Evolutionary conservation across 2,329 filamentous ascomycete species (phyloP), one percentile per base, ranked within the genome.

Genomic region (Alternaria panax): DNA sequence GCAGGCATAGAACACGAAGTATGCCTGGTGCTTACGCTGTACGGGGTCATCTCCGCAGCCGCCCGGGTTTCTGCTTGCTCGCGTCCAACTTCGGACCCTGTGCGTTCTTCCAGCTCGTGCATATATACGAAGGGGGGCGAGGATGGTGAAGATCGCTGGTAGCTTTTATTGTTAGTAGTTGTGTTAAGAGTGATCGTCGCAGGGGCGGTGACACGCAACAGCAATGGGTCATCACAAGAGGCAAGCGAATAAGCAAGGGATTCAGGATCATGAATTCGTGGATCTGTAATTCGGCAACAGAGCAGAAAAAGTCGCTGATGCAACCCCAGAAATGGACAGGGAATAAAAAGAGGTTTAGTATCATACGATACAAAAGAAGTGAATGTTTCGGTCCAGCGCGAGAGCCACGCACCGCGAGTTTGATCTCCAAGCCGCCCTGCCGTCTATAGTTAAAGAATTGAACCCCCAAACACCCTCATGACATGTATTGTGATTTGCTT

Each of bases 361-460:
- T 57, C 62, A 46, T 63, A 52, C 51, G 59, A 60, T 66, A 63
- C 59, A 66, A 42, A 60, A 64, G 62, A 66, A 62, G 48, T 30
- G 57, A 63, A 66, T 48, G 40, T 57, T 34, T 41, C 51, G 32
- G 45, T 53, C 59, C 57, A 60, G 62, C 64, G 62, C 64, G 53
- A 51, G 36, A 48, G 58, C 48, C 14, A 51, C 32, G 50, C 54
- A 32, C 54, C 56, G 43, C 47, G 36, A 52, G 56, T 59, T 51
- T 59, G 54, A 22, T 55, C 51, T 38, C 54, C 62, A 66, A 66
- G 45, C 64, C 62, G 61, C 59, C 64, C 56, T 59, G 56, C 41
- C 53, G 52, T 56, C 45, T 55, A 47, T 45, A 50, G 51, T 43
- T 59, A 45, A 52, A 62, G 48, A 52, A 57, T 45, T 34, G 47